Base-by-base conservation (phyloP, 768 basidiomycete species). In the Mycena vulgaris region DNA sequence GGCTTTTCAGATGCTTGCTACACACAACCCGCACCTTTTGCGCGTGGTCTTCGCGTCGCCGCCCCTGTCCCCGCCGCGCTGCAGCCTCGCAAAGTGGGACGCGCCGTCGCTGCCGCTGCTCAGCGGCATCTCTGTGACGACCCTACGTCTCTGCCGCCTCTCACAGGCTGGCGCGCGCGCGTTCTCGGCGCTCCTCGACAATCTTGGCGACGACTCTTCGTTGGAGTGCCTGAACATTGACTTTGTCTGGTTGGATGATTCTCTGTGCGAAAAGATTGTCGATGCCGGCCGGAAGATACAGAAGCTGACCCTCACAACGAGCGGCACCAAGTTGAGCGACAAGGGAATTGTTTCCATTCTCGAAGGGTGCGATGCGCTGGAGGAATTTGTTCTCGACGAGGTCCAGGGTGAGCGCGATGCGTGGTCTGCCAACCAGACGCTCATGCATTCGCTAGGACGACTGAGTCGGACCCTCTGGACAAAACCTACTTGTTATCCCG, bases 191-290 rank as follows among this genome's bases (percentile, higher is more conserved):
- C 66, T 83, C 21, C 68, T 83, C 11, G 60, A 66, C 7, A 68
- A 66, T 28, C 55, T 80, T 25, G 78, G 75, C 21, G 79, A 82
- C 58, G 68, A 75, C 40, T 80, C 81, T n/a, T 39, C 69, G 23
- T 69, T 83, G 49, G 81, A 84, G 58, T 71, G 74, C 25, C 65
- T 84, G n/a, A 53, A 31, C 42, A 63, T 83, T 45, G 79, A 84
- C 71, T 80, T 83, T 55, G 73, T 83, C 27, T 84, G 83, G 83
- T 71, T 84, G 62, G 83, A 84, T 70, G 83, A 83, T 69, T 51
- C 68, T 25, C 66, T 84, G 19, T 83, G 83, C 69, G 75, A 82
- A 31, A 76, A 71, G 57, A 76, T 84, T 27, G 80, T 75, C 33
- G 66, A 70, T 30, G 80, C 80, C n/a, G 78, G 80, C 33, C 64